These are phyloP conservation scores for Brassica rapa DNA, from an alignment of 345 rosid species.

Conservation along the genomic window DNA sequence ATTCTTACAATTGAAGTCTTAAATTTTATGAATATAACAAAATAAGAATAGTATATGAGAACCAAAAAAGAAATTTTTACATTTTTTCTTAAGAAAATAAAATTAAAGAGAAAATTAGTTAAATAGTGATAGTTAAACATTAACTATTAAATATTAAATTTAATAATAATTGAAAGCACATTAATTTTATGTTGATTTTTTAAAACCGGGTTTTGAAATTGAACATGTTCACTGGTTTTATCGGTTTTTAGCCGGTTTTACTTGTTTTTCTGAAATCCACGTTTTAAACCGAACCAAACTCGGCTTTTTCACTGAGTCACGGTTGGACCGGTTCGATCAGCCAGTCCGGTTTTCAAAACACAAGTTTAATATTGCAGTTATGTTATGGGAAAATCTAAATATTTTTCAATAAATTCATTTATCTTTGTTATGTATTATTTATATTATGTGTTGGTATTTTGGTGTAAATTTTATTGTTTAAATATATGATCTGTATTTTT, in stretches of 20 bases:
- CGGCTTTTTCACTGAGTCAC: too few species aligned
- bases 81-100: background rate
- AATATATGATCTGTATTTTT: too few species aligned
- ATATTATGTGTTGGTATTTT: too few species aligned
- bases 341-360: too few species aligned
- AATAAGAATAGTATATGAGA: background rate
- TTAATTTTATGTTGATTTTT: background rate
- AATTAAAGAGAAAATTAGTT: background rate
- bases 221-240: background rate
- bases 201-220: background rate
- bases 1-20: background rate
- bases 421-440: too few species aligned
- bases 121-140: background rate
- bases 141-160: background rate
- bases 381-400: too few species aligned
- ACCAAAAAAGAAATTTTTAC: background rate
- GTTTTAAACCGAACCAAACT: too few species aligned
- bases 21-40: background rate
- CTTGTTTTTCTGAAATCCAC: background rate
- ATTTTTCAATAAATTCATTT: too few species aligned
- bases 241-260: background rate
- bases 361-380: too few species aligned
- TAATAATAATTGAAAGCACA: background rate
- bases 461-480: too few species aligned
- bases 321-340: too few species aligned